A percentile compares a stretch with the other conserved stretches of the same genome.
These are phyloP conservation scores for Dothidotthia symphoricarpi DNA, from an alignment of 2,329 filamentous ascomycete species.

Conservation along the genomic window DNA sequence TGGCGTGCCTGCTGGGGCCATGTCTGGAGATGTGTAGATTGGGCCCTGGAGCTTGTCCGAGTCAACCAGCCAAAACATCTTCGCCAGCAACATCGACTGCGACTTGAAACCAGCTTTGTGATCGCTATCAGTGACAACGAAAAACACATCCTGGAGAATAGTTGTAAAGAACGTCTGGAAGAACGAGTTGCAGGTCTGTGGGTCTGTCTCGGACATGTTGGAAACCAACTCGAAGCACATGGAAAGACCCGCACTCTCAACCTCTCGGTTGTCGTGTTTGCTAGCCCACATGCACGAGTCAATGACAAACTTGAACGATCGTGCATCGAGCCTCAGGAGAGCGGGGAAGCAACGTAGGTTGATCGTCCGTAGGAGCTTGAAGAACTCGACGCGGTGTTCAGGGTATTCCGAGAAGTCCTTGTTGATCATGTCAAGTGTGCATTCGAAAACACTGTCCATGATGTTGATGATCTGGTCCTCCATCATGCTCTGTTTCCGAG, in stretches of 20 bases:
- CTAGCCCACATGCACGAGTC: constrained; percentile 99
- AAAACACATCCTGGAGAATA: constrained; percentile 97
- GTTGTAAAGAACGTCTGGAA: constrained; percentile 97
- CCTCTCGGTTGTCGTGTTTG: constrained; percentile 98
- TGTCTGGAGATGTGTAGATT: constrained; percentile 74
- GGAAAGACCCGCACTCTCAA: constrained; percentile 91
- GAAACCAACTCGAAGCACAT: constrained; percentile 98
- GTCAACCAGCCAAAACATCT: constrained; percentile 95
- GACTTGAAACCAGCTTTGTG: constrained; percentile 99
- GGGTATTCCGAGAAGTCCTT: constrained; percentile 99
- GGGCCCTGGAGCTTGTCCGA: constrained; percentile 87
- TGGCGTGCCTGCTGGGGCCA: constrained; percentile 76
- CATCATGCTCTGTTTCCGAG: constrained; percentile 71
- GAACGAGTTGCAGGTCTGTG: constrained; percentile 84
- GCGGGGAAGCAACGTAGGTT: constrained; percentile 97
- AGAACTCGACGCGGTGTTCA: constrained; percentile 98
- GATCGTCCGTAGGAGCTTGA: constrained; percentile 92
- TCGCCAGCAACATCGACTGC: constrained; percentile 87
- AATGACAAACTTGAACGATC: constrained; percentile 99
- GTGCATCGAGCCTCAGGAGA: constrained; percentile 87
- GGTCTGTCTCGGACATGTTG: constrained; percentile 92
- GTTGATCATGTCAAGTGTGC: constrained; percentile 99
- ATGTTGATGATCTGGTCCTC: constrained; percentile 96
- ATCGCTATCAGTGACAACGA: constrained; percentile 93
- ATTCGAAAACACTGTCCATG: constrained; percentile 98